A percentile compares a stretch with the other conserved stretches of the same genome.
phyloP scores from a whole-genome alignment of 1,284 basidiomycete species.

The Heterobasidion occidentale region DNA sequence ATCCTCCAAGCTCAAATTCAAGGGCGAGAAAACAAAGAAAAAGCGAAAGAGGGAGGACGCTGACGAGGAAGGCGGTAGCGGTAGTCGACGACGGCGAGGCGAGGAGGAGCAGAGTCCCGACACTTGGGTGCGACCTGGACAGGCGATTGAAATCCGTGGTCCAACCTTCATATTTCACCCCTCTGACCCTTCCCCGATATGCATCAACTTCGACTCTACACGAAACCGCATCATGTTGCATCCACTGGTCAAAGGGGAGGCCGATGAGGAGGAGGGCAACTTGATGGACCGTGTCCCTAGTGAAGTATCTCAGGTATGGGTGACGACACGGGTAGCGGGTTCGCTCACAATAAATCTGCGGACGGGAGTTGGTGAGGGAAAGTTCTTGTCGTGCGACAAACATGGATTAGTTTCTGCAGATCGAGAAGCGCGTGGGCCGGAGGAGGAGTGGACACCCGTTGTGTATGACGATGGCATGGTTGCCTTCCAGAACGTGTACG shows the following conservation, averaged over 20 bases:
- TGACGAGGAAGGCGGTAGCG: conserved; percentile 35
- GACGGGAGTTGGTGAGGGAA: conserved; percentile 77
- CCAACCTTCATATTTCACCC: conserved; percentile 79
- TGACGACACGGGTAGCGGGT: conserved; percentile 74
- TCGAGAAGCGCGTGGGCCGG: conserved; percentile 76
- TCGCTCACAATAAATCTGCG: conserved; percentile 76
- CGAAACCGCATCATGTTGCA: conserved; percentile 62
- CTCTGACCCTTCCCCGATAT: conserved; percentile 65
- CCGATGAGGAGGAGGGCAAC: conserved; percentile 22
- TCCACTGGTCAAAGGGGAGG: conserved; percentile 52
- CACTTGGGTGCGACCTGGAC: conserved; percentile 74
- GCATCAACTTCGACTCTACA: conserved; percentile 72
- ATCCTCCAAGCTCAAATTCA: conserved; percentile 75
- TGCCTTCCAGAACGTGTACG: conserved; percentile 79
- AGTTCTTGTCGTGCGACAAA: conserved; percentile 80
- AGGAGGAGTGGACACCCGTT: conserved; percentile 83
- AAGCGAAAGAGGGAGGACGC: conserved; percentile 60
- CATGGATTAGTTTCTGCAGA: conserved; percentile 78
- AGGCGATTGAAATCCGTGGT: conserved; percentile 67
- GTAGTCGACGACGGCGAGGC: conserved; percentile 37
- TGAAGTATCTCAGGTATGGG: conserved; percentile 84
- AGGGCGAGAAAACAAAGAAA: conserved; percentile 78
- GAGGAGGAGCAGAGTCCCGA: conserved; percentile 56
- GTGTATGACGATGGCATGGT: conserved; percentile 73
- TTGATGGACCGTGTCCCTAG: conserved; percentile 60